Conservation (phyloP, 768 basidiomycete species). For the Lactarius vividus region DNA sequence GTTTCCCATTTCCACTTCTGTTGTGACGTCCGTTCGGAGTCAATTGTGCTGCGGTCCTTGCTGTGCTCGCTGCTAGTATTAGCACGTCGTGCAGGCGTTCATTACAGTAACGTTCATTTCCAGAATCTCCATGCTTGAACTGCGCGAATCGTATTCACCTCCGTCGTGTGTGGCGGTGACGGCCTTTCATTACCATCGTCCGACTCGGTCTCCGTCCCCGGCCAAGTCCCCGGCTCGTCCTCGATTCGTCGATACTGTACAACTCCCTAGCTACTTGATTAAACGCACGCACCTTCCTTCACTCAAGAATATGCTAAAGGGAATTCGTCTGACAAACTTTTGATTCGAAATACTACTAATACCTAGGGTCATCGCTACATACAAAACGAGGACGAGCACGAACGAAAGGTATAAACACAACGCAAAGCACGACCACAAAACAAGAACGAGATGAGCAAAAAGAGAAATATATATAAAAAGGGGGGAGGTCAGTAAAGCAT, state of each 20-base stretch:
- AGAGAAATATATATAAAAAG: not conserved
- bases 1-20: conserved; percentile 14
- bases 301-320: too few relatives aligned
- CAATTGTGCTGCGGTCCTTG: conserved; percentile 12
- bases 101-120: not conserved
- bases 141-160: not conserved
- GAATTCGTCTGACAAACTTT: not conserved
- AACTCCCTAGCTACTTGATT: conserved; percentile 32
- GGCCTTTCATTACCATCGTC: conserved; percentile 19
- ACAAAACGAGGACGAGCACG: conserved; percentile 15
- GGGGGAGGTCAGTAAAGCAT: not conserved
- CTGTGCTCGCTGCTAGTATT: not conserved
- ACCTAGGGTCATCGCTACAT: conserved; percentile 15
- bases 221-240: conserved; percentile 51
- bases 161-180: conserved; percentile 4
- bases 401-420: conserved; percentile 17
- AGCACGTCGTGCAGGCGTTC: conserved; percentile 1
- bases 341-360: conserved; percentile 20
- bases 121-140: not conserved
- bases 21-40: conserved; percentile 17
- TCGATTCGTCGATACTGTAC: conserved; percentile 77
- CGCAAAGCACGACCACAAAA: conserved; percentile 9
- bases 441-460: not conserved
- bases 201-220: conserved; percentile 41
- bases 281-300: too few relatives aligned